phyloP scores from a whole-genome alignment of 306 rosid genomes.

The Vachellia collinsii region DNA sequence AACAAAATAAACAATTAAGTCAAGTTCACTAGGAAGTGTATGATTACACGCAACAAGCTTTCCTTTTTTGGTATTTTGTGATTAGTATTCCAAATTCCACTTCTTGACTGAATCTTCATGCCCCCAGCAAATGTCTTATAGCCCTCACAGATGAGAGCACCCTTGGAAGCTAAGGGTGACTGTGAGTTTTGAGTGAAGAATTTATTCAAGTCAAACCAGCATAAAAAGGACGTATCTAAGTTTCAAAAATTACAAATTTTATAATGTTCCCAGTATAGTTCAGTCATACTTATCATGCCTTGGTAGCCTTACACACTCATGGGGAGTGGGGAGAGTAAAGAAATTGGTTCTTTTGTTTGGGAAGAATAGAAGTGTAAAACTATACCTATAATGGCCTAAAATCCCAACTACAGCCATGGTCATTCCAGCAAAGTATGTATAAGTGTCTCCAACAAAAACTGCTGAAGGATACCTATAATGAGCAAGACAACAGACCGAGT shows the following conservation, averaged over 20 bases:
- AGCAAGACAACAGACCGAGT: slow-evolving; percentile 35
- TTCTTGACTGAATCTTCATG: slow-evolving; percentile 2
- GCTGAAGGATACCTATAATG: slow-evolving; percentile 88
- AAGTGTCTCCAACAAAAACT: slow-evolving; percentile 96
- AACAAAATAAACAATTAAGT: slow-evolving; percentile 9
- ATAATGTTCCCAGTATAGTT: not conserved
- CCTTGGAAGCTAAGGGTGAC: not conserved
- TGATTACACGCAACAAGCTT: not conserved
- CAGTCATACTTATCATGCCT: not conserved
- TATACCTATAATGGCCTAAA: slow-evolving; percentile 92
- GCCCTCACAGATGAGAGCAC: not conserved
- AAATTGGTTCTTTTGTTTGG: slow-evolving; percentile 11
- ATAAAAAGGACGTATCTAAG: not conserved
- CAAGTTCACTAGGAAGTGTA: slow-evolving; percentile 4
- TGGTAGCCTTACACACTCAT: slow-evolving; percentile 13
- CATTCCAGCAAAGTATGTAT: slow-evolving; percentile 98
- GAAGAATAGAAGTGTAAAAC: slow-evolving; percentile 28
- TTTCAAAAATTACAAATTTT: slow-evolving; percentile 24
- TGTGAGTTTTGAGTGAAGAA: not conserved
- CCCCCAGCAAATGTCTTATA: not conserved
- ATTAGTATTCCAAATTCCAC: slow-evolving; percentile 6
- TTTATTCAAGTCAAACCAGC: slow-evolving; percentile 12
- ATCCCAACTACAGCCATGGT: slow-evolving; percentile 96
- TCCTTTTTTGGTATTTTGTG: slow-evolving; percentile 1
- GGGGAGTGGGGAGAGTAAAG: not conserved